Evolutionary conservation across 1,284 basidiomycete genomes (phyloP).

Genomic region (Waitea zeae): DNA sequence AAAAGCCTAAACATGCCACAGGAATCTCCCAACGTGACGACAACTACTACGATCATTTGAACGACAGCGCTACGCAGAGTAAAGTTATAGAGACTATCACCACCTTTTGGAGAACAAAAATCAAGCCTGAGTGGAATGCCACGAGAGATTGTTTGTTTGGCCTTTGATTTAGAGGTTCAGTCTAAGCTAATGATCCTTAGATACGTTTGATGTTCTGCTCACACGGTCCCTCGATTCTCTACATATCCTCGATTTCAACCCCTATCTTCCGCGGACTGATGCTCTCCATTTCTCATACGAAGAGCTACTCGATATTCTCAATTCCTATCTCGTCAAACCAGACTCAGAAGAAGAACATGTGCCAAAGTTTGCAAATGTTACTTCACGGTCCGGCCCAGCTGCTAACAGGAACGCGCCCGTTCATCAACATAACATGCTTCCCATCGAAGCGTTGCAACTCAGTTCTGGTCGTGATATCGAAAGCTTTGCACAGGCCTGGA

Average conservation of each 20-base stretch:
- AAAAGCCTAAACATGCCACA: conserved; percentile 17
- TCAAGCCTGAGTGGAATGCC: conserved; percentile 40
- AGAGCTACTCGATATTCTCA: conserved; percentile 38
- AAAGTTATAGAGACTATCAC: conserved; percentile 37
- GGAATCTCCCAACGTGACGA: conserved; percentile 83
- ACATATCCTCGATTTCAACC: conserved; percentile 84
- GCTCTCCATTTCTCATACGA: conserved; percentile 74
- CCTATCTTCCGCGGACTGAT: conserved; percentile 76
- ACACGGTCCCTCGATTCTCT: conserved; percentile 61
- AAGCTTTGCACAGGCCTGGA: conserved; percentile 59
- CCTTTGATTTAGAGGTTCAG: conserved; percentile 1
- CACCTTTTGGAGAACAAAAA: conserved; percentile 52
- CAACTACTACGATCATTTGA: conserved; percentile 82
- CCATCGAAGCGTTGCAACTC: conserved; percentile 70
- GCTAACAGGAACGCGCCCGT: conserved; percentile 51
- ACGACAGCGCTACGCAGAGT: conserved; percentile 33
- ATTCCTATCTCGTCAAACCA: conserved; percentile 4
- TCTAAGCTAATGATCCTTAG: conserved; percentile 20
- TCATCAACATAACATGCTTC: conserved; percentile 84
- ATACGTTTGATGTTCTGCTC: conserved; percentile 76
- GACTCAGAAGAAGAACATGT: conserved; percentile 7
- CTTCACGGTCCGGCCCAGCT: conserved; percentile 51
- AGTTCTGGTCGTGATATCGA: conserved; percentile 56
- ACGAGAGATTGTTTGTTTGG: conserved; percentile 51
- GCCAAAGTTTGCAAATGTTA: conserved; percentile 53